These are phyloP conservation scores for Glycine soja DNA, from an alignment of 306 rosid genomes.

Conservation along the genomic window DNA sequence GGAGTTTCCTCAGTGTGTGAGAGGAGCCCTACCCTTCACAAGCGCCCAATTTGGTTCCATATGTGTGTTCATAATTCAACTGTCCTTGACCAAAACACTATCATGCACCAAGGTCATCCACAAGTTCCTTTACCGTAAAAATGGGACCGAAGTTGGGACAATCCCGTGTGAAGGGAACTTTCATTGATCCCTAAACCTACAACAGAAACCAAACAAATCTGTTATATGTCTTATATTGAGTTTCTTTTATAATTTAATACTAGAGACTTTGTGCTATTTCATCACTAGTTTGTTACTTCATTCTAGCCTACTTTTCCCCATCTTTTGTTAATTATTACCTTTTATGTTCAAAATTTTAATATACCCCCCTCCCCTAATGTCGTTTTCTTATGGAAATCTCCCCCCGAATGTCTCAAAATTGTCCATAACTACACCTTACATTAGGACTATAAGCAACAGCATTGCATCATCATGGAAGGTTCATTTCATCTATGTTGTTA, in stretches of 20 bases:
- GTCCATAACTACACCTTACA: constrained; percentile 37
- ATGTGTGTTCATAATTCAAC: constrained; percentile 38
- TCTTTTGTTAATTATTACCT: background rate
- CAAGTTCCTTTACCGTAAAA: constrained; percentile 33
- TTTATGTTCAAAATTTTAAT: background rate
- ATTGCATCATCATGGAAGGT: constrained; percentile 40
- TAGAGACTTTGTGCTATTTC: constrained; percentile 6
- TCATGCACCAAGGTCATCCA: constrained; percentile 31
- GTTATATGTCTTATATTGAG: constrained; percentile 41
- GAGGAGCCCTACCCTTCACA: constrained; percentile 34
- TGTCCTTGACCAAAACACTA: constrained; percentile 31
- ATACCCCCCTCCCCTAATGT: background rate
- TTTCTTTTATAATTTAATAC: constrained; percentile 28
- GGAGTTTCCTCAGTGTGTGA: background rate
- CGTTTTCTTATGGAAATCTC: constrained; percentile 31
- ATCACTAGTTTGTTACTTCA: constrained; percentile 35
- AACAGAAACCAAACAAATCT: constrained; percentile 53
- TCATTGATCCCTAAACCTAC: constrained; percentile 52
- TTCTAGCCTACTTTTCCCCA: constrained; percentile 2
- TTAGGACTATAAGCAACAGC: constrained; percentile 5
- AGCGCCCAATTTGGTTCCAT: constrained; percentile 27
- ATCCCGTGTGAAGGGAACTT: constrained; percentile 53
- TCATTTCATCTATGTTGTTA: constrained; percentile 15
- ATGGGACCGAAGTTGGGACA: constrained; percentile 55
- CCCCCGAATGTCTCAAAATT: constrained; percentile 27